Conservation (phyloP, 2,329 filamentous ascomycete species). For the Sclerotinia borealis region DNA sequence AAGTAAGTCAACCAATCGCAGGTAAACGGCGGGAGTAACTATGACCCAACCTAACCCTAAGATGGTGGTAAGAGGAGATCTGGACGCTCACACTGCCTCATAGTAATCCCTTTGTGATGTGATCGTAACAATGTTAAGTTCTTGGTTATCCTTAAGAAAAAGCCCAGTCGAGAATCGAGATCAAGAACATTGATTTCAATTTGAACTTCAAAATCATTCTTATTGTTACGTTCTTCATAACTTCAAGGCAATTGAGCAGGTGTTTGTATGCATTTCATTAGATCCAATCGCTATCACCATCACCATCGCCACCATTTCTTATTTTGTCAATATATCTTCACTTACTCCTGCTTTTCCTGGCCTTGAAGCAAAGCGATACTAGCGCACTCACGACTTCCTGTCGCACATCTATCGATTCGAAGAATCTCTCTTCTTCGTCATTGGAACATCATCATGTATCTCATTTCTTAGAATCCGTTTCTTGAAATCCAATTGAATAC, state of each 20-base stretch:
- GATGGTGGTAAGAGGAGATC: neutral
- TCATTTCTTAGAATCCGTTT: neutral
- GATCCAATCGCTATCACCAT: too few species aligned
- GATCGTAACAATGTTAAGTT: neutral
- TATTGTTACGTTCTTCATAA: too few species aligned
- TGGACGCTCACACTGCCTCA: neutral
- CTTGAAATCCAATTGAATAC: neutral
- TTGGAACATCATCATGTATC: neutral
- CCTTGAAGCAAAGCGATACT: too few species aligned
- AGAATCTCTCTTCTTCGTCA: neutral
- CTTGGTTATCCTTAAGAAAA: too few species aligned
- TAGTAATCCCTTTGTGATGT: neutral
- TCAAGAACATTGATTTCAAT: too few species aligned
- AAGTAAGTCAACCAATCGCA: neutral
- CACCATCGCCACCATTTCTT: neutral
- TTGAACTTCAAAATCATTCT: too few species aligned
- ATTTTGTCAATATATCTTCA: neutral
- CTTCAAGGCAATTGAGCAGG: too few species aligned
- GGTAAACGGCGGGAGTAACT: neutral
- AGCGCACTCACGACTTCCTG: neutral
- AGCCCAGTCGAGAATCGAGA: too few species aligned
- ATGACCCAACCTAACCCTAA: neutral
- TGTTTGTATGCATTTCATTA: too few species aligned
- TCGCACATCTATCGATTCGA: neutral
- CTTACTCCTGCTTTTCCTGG: neutral